Evolutionary conservation across 2,329 filamentous ascomycete genomes (phyloP).

Genomic region (Alternaria triticimaculans): DNA sequence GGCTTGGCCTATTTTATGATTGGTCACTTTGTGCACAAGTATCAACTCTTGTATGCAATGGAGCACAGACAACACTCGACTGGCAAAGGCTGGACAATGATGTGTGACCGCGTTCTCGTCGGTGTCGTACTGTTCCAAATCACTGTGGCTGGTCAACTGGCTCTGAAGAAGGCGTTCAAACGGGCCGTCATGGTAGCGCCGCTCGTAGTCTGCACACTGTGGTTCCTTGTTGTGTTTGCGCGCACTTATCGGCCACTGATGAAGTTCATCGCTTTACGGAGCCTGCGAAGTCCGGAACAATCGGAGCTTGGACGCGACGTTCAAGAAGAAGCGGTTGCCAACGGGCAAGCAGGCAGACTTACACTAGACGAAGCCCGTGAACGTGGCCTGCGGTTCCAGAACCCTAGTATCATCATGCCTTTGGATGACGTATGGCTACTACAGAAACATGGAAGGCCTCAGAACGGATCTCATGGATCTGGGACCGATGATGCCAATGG

Average conservation of each 20-base stretch:
- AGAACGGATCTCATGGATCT: conserved; percentile 32
- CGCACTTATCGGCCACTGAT: conserved; percentile 86
- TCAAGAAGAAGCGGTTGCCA: conserved; percentile 47
- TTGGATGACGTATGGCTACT: conserved; percentile 75
- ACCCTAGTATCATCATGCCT: conserved; percentile 74
- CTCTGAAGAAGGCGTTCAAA: conserved; percentile 74
- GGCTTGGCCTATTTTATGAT: conserved; percentile 84
- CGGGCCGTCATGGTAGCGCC: conserved; percentile 77
- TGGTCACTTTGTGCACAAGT: conserved; percentile 92
- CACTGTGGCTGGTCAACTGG: conserved; percentile 87
- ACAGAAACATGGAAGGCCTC: conserved; percentile 37
- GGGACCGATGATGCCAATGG: conserved; percentile 22
- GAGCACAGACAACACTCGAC: conserved; percentile 95
- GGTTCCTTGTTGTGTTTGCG: conserved; percentile 86
- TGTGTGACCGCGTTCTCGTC: conserved; percentile 87
- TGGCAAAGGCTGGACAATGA: conserved; percentile 93
- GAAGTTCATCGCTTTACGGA: conserved; percentile 88
- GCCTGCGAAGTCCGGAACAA: conserved; percentile 71
- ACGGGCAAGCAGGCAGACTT: conserved; percentile 50
- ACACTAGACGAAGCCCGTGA: conserved; percentile 77
- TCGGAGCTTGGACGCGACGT: conserved; percentile 57
- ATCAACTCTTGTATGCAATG: conserved; percentile 98
- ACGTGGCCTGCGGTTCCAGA: conserved; percentile 73
- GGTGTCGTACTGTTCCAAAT: conserved; percentile 89
- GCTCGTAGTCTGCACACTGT: conserved; percentile 78